phyloP scores from a whole-genome alignment of 2,329 filamentous ascomycete species.

The Cercospora zeina region DNA sequence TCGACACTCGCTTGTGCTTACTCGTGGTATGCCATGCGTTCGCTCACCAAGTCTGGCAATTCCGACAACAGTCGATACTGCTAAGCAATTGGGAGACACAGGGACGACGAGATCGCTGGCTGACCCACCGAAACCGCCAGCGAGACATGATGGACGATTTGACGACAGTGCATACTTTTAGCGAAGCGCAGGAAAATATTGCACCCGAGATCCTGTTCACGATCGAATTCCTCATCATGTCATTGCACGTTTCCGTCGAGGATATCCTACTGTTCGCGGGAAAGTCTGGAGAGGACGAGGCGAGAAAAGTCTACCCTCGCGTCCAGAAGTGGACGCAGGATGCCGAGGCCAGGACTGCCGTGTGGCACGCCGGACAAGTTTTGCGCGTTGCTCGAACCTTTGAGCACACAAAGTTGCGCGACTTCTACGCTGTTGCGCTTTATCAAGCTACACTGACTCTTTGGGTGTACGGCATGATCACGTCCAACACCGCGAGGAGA shows the following conservation, averaged over 20 bases:
- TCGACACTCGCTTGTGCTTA: constrained; percentile 56
- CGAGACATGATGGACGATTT: constrained; percentile 32
- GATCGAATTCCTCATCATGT: constrained; percentile 58
- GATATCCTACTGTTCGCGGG: constrained; percentile 66
- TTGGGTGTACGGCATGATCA: constrained; percentile 62
- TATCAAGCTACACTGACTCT: constrained; percentile 66
- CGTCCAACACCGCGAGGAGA: constrained; percentile 46
- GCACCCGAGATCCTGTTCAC: constrained; percentile 40
- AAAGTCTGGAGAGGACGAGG: constrained; percentile 64
- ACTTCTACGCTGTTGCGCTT: constrained; percentile 66
- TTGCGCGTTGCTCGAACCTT: constrained; percentile 54
- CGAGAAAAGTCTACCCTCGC: constrained; percentile 56
- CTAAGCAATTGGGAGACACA: constrained; percentile 31
- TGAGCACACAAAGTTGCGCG: constrained; percentile 44
- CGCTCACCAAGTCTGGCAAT: constrained; percentile 56
- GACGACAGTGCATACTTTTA: constrained; percentile 25
- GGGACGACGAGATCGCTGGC: constrained; percentile 29
- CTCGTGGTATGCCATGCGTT: constrained; percentile 64
- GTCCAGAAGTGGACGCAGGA: constrained; percentile 59
- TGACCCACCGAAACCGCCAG: constrained; percentile 32
- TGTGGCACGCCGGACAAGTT: constrained; percentile 68
- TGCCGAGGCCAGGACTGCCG: constrained; percentile 55
- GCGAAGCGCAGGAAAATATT: constrained; percentile 28
- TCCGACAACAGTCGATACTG: constrained; percentile 51
- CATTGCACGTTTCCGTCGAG: constrained; percentile 61